Conservation (phyloP, 129 eudicot genomes). For the Daucus carota region DH1_v3.0 NC_030388.2:579001-579500, state of each 20-base stretch:
- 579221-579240: constrained; percentile 98
- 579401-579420: not conserved
- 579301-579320: not conserved
- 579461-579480: not conserved
- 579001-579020: too few relatives aligned
- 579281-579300: constrained; percentile 38
- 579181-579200: constrained; percentile 67
- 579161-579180: constrained; percentile 76
- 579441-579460: not conserved
- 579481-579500: not conserved
- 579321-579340: not conserved
- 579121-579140: constrained; percentile 51
- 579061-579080: not conserved
- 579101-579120: not conserved
- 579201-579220: constrained; percentile 92
- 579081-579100: not conserved
- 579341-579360: not conserved
- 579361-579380: too few relatives aligned
- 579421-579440: not conserved
- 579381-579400: too few relatives aligned
- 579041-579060: too few relatives aligned
- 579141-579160: constrained; percentile 76
- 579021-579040: too few relatives aligned
- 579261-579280: constrained; percentile 99
- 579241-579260: constrained; percentile 83